Base-by-base conservation (phyloP, 768 basidiomycete genomes). In the Ephemerocybe angulata region DNA sequence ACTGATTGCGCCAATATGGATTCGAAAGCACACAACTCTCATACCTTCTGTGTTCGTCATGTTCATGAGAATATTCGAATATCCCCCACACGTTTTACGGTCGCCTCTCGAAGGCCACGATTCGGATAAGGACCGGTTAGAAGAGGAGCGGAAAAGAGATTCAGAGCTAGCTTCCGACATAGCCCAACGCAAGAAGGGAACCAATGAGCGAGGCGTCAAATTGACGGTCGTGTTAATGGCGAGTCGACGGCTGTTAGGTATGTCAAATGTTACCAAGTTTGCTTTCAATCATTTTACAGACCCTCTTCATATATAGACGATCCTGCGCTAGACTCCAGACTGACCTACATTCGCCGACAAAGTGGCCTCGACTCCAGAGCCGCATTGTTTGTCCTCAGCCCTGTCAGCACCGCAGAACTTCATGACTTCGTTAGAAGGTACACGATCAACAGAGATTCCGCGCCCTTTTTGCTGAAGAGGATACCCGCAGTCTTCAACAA, bases 1-100 rank as follows among this genome's bases (percentile, higher is more conserved):
- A 0, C 72, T 99, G 52, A 93, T 99, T 51, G 93, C 97, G 2
- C 97, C 97, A 1, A 93, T 98, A 66, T 99, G 97, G 97, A 85
- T 98, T 30, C 81, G 94, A 41, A 99, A 98, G 70, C 97, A 99
- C 64, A 90, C 90, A 0, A 84, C 90, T 1, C 84, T 97, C 29
- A 72, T 98, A 0, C 97, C 97, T 0, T 87, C 91, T 22, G 95
- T 98, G 0, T 96, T 98, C 68, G 90, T 98, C 8, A 77, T 97
- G 57, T 97, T 98, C 67, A 72, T 90, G 53, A 84, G 90, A 53
- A 76, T 98, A 57, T 93, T 77, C 64, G 95, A 98, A 67, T 73
- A 73, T 21, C 78, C 80, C 1, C 68, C 69, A 11, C 61, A 70
- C n/a, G 64, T 72, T 5, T 66, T 78, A 1, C 70, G 72, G 30